Evolutionary conservation across 2,329 filamentous ascomycete species (phyloP).

Genomic region (Davidsoniella virescens): DNA sequence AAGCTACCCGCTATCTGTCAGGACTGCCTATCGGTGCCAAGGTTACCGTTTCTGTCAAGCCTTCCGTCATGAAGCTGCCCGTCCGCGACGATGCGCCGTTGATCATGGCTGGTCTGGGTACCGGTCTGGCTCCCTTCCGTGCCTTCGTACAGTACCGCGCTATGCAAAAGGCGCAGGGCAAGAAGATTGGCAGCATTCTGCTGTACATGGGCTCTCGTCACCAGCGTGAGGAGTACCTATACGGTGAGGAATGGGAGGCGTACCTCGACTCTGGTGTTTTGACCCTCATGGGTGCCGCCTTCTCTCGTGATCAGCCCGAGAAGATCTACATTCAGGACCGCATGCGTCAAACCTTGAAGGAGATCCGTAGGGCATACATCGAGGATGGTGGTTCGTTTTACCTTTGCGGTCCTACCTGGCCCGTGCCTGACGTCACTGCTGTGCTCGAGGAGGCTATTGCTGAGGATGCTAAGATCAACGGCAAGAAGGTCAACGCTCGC

Average conservation of each 20-base stretch:
- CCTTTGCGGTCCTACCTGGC: slow-evolving; percentile 95
- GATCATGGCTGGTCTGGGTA: slow-evolving; percentile 98
- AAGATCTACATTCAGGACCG: slow-evolving; percentile 99
- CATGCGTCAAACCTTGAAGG: slow-evolving; percentile 73
- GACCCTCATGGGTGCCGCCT: slow-evolving; percentile 81
- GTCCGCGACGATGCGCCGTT: slow-evolving; percentile 72
- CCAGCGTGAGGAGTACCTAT: slow-evolving; percentile 96
- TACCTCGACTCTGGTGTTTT: slow-evolving; percentile 93
- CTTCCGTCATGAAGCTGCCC: slow-evolving; percentile 98
- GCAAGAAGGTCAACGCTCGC: slow-evolving; percentile 67
- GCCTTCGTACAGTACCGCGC: slow-evolving; percentile 97
- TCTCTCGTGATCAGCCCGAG: slow-evolving; percentile 89
- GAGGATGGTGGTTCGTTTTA: slow-evolving; percentile 85
- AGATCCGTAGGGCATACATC: slow-evolving; percentile 77
- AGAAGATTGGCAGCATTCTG: slow-evolving; percentile 82
- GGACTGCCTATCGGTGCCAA: slow-evolving; percentile 55
- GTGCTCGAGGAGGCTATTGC: slow-evolving; percentile 88
- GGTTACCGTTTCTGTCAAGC: slow-evolving; percentile 88
- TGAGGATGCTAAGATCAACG: slow-evolving; percentile 48
- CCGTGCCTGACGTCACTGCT: slow-evolving; percentile 87
- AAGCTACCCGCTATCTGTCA: slow-evolving; percentile 82
- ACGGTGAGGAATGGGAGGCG: slow-evolving; percentile 98
- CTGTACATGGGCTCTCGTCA: slow-evolving; percentile 94
- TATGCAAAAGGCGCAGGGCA: slow-evolving; percentile 93
- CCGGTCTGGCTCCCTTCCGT: slow-evolving; percentile 94